A percentile compares a stretch with the other conserved stretches of the same genome.
phyloP scores from a whole-genome alignment of 768 basidiomycete species.

The Amanita phalloides region DNA sequence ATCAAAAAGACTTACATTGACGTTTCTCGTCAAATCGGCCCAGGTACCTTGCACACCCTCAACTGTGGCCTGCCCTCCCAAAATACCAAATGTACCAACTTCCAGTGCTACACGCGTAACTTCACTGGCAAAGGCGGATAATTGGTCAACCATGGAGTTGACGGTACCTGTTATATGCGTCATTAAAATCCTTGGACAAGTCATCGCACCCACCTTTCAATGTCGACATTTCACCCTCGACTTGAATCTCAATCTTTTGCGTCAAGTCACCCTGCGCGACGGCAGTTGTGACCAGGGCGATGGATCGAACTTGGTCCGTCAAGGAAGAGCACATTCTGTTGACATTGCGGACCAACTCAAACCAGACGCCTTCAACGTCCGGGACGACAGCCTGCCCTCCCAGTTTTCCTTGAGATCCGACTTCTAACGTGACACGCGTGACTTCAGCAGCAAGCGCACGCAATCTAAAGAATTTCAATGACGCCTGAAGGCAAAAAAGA shows the following conservation, averaged over 20 bases:
- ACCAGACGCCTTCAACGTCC: slow-evolving; percentile 89
- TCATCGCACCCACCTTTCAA: slow-evolving; percentile 38
- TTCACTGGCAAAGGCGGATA: slow-evolving; percentile 80
- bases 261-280: slow-evolving; percentile 88
- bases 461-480: slow-evolving; percentile 9
- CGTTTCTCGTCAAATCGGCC: slow-evolving; percentile 82
- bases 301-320: slow-evolving; percentile 75
- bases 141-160: slow-evolving; percentile 91
- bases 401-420: slow-evolving; percentile 81
- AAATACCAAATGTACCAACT: slow-evolving; percentile 83
- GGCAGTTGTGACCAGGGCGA: slow-evolving; percentile 78
- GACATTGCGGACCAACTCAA: slow-evolving; percentile 69
- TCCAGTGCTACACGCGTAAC: slow-evolving; percentile 78
- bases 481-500: not conserved
- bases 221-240: slow-evolving; percentile 78
- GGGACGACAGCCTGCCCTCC: slow-evolving; percentile 84
- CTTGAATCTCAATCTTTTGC: slow-evolving; percentile 87
- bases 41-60: slow-evolving; percentile 91
- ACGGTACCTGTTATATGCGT: slow-evolving; percentile 43
- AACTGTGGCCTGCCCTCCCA: slow-evolving; percentile 86
- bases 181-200: not conserved
- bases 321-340: slow-evolving; percentile 71
- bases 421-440: slow-evolving; percentile 75
- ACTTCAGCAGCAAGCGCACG: slow-evolving; percentile 74
- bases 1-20: slow-evolving; percentile 52